A percentile compares a stretch with the other conserved stretches of the same genome.
Conservation (phyloP, 2,329 filamentous ascomycete genomes). For the Huntiella decipiens region DNA sequence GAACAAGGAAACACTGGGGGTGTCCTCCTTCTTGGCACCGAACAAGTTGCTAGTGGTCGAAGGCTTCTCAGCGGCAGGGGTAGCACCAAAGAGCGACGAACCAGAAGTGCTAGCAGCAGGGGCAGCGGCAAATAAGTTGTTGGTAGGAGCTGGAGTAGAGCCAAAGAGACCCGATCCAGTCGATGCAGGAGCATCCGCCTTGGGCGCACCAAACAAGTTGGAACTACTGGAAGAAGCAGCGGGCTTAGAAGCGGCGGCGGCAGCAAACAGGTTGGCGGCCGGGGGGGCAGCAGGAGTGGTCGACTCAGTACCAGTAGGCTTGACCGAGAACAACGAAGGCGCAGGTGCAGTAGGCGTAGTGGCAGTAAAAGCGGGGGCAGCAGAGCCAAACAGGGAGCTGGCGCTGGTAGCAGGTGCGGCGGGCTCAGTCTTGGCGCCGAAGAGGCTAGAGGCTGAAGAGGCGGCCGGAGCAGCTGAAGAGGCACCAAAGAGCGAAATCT, state of each 20-base stretch:
- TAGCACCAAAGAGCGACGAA: constrained; percentile 16
- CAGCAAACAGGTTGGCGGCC: constrained; percentile 19
- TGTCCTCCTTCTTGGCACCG: constrained; percentile 5
- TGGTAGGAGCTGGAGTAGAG: constrained; percentile 17
- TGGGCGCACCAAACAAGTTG: constrained; percentile 11
- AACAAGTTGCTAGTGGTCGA: constrained; percentile 14
- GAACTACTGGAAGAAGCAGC: constrained; percentile 1
- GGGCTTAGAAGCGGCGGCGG: neutral
- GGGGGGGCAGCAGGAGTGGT: constrained; percentile 14
- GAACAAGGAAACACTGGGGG: constrained; percentile 14
- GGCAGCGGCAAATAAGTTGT: constrained; percentile 19
- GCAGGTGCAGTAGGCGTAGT: constrained; percentile 3
- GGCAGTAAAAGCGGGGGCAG: neutral
- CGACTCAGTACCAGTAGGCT: constrained; percentile 14
- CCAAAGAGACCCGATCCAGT: constrained; percentile 22
- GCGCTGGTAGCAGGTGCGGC: neutral
- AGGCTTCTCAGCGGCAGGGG: constrained; percentile 16
- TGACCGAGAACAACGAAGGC: constrained; percentile 8
- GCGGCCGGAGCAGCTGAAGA: neutral
- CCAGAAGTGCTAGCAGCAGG: constrained; percentile 13
- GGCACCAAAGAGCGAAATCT: constrained; percentile 5
- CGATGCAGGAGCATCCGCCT: constrained; percentile 14
- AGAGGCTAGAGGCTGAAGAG: constrained; percentile 10
- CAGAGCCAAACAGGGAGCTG: constrained; percentile 7
- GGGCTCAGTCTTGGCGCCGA: constrained; percentile 11